phyloP scores from a whole-genome alignment of 1,284 basidiomycete genomes.

The Flammula alnicola region DNA sequence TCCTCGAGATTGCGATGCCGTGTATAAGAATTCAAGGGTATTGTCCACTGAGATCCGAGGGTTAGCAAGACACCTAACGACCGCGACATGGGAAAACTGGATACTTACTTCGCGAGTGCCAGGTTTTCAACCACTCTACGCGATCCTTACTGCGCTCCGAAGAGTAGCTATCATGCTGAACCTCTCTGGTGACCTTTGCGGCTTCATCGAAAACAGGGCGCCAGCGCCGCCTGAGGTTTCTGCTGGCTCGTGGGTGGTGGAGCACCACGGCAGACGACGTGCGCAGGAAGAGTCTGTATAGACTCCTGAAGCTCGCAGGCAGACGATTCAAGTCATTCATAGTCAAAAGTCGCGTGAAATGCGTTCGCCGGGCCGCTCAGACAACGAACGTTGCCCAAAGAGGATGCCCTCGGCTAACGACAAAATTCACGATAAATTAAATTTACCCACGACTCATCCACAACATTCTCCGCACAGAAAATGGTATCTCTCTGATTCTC shows the following conservation, averaged over 20 bases:
- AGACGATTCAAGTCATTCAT: conserved; percentile 29
- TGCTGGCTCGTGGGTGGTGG: conserved; percentile 49
- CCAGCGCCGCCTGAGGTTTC: conserved; percentile 53
- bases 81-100: neutral
- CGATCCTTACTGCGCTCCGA: conserved; percentile 33
- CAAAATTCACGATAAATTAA: no score
- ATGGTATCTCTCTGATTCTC: no score
- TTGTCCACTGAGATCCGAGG: conserved; percentile 51
- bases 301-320: conserved; percentile 57
- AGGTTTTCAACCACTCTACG: conserved; percentile 49
- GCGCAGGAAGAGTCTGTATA: conserved; percentile 68
- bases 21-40: conserved; percentile 58
- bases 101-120: conserved; percentile 52
- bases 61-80: neutral
- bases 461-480: no score
- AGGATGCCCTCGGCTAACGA: no score
- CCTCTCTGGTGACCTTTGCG: conserved; percentile 43
- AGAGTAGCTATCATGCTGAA: conserved; percentile 40
- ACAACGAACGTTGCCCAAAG: neutral
- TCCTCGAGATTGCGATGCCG: conserved; percentile 60
- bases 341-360: neutral
- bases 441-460: no score
- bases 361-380: neutral
- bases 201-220: conserved; percentile 61
- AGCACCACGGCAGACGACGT: conserved; percentile 66